Evolutionary conservation across 164 flowering plant genomes (phyloP).

Genomic region (Vitis amurensis): DNA sequence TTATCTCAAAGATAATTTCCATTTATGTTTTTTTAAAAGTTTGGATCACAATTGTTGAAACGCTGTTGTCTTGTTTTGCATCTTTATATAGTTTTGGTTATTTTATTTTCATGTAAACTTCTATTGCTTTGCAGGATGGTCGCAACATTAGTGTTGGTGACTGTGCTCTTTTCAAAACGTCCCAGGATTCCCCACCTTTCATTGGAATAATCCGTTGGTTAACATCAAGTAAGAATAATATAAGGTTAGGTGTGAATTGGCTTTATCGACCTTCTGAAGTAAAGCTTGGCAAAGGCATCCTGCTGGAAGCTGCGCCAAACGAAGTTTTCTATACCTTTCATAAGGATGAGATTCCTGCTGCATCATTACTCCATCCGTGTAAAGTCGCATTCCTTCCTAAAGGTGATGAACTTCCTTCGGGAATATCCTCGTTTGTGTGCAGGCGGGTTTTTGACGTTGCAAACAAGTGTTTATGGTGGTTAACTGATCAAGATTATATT

Average conservation of each 20-base stretch:
- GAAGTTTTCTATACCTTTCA: slow-evolving; percentile 93
- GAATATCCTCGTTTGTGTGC: slow-evolving; percentile 86
- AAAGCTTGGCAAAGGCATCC: slow-evolving; percentile 76
- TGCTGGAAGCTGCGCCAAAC: slow-evolving; percentile 84
- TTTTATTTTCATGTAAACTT: background rate
- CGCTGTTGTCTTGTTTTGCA: background rate
- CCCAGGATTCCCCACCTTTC: slow-evolving; percentile 78
- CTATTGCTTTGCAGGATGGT: slow-evolving; percentile 58
- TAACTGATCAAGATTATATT: slow-evolving; percentile 82
- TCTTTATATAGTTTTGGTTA: background rate
- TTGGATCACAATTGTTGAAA: no score
- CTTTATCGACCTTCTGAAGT: slow-evolving; percentile 89
- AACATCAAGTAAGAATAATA: slow-evolving; percentile 31
- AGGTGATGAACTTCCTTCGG: slow-evolving; percentile 88
- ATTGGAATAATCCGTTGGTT: slow-evolving; percentile 77
- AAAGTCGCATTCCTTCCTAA: slow-evolving; percentile 94
- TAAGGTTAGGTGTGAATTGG: slow-evolving; percentile 76
- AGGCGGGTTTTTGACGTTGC: slow-evolving; percentile 82
- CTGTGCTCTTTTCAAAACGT: slow-evolving; percentile 89
- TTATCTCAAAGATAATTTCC: no score
- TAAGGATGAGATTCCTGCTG: slow-evolving; percentile 88
- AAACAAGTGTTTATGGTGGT: slow-evolving; percentile 90
- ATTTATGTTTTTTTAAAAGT: no score
- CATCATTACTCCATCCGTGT: slow-evolving; percentile 94
- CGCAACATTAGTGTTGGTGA: slow-evolving; percentile 86